These are phyloP conservation scores for Beauveria australis DNA, from an alignment of 2,329 filamentous ascomycete genomes.

Conservation along the genomic window DNA sequence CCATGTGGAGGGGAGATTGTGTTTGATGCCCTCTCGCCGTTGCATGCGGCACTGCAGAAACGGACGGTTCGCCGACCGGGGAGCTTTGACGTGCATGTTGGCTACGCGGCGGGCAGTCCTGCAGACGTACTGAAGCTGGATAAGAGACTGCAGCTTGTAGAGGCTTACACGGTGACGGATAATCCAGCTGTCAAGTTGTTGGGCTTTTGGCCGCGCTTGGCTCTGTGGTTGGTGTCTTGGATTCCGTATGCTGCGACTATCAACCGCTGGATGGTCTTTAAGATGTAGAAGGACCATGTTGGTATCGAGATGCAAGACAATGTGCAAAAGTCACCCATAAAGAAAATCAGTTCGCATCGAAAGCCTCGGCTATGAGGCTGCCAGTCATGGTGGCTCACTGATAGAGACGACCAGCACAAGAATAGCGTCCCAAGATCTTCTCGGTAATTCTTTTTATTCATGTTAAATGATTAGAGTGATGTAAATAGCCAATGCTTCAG, in stretches of 20 bases:
- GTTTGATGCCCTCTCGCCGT: conserved; percentile 14
- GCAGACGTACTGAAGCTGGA: background rate
- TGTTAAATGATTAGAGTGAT: too few species aligned
- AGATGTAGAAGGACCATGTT: background rate
- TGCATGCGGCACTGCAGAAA: background rate
- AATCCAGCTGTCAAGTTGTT: background rate
- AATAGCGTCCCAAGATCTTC: too few species aligned
- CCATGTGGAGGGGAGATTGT: conserved; percentile 18
- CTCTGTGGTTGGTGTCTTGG: background rate
- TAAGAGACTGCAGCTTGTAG: background rate
- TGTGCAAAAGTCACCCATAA: too few species aligned
- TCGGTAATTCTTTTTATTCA: too few species aligned
- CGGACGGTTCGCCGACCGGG: background rate
- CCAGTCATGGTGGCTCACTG: background rate
- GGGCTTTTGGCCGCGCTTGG: background rate
- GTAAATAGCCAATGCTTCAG: too few species aligned
- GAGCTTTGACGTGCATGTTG: background rate
- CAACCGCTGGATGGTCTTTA: background rate
- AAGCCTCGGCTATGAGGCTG: too few species aligned
- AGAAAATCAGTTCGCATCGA: too few species aligned
- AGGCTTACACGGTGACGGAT: background rate
- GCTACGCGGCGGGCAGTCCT: background rate
- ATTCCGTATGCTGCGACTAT: background rate
- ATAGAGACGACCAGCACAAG: background rate
- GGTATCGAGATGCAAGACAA: background rate